Evolutionary conservation across 2,329 filamentous ascomycete species (phyloP).

Genomic region (Tothia fuscella): DNA sequence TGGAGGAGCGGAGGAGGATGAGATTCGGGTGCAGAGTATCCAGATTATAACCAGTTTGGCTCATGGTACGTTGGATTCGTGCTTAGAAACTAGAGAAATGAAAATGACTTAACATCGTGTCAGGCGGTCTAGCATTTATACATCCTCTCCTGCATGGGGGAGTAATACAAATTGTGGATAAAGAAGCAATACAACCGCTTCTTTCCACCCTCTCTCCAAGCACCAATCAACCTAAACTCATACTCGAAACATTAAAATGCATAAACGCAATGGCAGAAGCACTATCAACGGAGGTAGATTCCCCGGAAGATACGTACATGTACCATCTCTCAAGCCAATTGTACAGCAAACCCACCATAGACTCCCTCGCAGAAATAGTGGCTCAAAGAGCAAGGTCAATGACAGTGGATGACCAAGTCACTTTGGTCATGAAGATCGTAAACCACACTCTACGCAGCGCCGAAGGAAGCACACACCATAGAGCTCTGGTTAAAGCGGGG

Average conservation of each 20-base stretch:
- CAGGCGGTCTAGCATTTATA: conserved; percentile 71
- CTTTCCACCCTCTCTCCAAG: conserved; percentile 56
- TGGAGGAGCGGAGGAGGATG: conserved; percentile 45
- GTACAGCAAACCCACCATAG: conserved; percentile 50
- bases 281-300: conserved; percentile 7
- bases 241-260: conserved; percentile 61
- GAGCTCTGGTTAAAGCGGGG: conserved; percentile 56
- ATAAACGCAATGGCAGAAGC: conserved; percentile 61
- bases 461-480: not conserved
- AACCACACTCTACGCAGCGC: conserved; percentile 45
- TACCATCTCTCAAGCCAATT: conserved; percentile 30
- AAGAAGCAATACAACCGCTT: conserved; percentile 49
- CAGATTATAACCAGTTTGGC: conserved; percentile 78
- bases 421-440: conserved; percentile 46
- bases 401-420: conserved; percentile 49
- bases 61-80: too few species aligned
- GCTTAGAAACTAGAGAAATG: conserved; percentile 13
- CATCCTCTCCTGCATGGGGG: conserved; percentile 57
- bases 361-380: conserved; percentile 54
- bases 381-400: conserved; percentile 13
- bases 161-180: too few species aligned
- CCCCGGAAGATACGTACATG: conserved; percentile 1
- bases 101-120: conserved; percentile 8
- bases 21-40: conserved; percentile 63
- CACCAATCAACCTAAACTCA: conserved; percentile 52